phyloP scores from a whole-genome alignment of 140 eudicot genomes.

The Stevia rebaudiana region DNA sequence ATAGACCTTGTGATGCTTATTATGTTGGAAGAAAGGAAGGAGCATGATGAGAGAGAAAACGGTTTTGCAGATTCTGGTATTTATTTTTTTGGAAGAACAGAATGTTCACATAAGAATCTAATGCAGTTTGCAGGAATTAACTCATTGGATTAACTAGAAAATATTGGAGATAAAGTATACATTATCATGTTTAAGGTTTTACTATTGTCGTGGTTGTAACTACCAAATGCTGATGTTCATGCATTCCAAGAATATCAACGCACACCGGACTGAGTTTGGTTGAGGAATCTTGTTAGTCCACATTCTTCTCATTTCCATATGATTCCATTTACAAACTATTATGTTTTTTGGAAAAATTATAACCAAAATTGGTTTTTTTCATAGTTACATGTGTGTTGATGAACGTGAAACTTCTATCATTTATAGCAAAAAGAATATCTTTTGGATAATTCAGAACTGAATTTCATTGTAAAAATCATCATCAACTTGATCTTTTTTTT shows the following conservation, averaged over 20 bases:
- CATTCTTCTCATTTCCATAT: constrained; percentile 13
- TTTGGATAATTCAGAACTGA: constrained; percentile 20
- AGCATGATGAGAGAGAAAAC: constrained; percentile 8
- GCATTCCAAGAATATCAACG: constrained; percentile 32
- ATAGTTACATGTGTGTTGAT: background rate
- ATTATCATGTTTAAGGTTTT: constrained; percentile 14
- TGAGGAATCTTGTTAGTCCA: constrained; percentile 27
- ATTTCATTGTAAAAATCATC: constrained; percentile 23
- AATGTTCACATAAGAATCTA: constrained; percentile 15
- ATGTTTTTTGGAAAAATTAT: background rate
- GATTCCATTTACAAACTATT: background rate
- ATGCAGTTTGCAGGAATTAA: constrained; percentile 10
- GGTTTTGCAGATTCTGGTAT: constrained; percentile 14
- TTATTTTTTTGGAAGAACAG: constrained; percentile 1
- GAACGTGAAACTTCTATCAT: constrained; percentile 3
- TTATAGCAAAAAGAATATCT: background rate
- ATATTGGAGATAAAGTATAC: constrained; percentile 13
- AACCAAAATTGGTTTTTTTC: background rate
- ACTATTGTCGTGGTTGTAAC: constrained; percentile 10
- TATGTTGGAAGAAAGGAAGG: constrained; percentile 18
- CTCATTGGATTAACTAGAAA: constrained; percentile 8
- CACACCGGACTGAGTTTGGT: constrained; percentile 24
- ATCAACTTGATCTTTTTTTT: constrained; percentile 13
- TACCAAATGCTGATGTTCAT: constrained; percentile 23
- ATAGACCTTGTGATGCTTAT: constrained; percentile 4